Percentiles rank a stretch among this genome's conserved stretches.
phyloP scores from a whole-genome alignment of 2,329 filamentous ascomycete genomes.

The Capronia coronata region DNA sequence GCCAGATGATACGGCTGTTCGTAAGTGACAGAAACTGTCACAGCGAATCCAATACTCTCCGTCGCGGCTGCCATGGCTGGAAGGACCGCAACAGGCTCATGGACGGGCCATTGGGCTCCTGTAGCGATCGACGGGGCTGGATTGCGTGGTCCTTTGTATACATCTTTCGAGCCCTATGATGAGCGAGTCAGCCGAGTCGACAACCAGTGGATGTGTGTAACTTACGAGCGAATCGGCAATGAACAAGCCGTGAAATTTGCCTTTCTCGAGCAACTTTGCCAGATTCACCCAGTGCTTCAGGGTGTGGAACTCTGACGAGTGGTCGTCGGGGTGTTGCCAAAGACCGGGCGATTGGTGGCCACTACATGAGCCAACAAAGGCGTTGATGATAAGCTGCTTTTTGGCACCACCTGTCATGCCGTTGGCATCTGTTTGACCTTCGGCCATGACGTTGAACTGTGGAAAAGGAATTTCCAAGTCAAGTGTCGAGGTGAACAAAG shows the following conservation, averaged over 20 bases:
- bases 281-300: conserved; percentile 56
- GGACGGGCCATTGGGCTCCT: conserved; percentile 64
- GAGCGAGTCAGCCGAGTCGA: neutral
- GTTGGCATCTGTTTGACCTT: too few species aligned
- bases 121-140: conserved; percentile 55
- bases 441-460: too few species aligned
- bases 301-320: conserved; percentile 57
- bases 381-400: conserved; percentile 47
- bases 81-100: conserved; percentile 58
- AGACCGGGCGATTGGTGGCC: conserved; percentile 52
- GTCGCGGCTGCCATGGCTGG: conserved; percentile 63
- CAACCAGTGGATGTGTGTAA: neutral
- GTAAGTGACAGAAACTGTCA: conserved; percentile 62
- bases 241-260: conserved; percentile 61
- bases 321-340: conserved; percentile 59
- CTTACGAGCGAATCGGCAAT: conserved; percentile 55
- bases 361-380: conserved; percentile 38
- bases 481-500: too few species aligned
- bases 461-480: too few species aligned
- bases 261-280: conserved; percentile 53
- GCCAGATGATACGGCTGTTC: conserved; percentile 64
- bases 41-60: conserved; percentile 60
- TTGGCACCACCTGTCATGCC: too few species aligned
- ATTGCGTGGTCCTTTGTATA: conserved; percentile 52
- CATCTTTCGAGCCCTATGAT: conserved; percentile 57